Evolutionary conservation across 73 alveolate genomes (phyloP).

Genomic region (Paramecium octaurelia): DNA sequence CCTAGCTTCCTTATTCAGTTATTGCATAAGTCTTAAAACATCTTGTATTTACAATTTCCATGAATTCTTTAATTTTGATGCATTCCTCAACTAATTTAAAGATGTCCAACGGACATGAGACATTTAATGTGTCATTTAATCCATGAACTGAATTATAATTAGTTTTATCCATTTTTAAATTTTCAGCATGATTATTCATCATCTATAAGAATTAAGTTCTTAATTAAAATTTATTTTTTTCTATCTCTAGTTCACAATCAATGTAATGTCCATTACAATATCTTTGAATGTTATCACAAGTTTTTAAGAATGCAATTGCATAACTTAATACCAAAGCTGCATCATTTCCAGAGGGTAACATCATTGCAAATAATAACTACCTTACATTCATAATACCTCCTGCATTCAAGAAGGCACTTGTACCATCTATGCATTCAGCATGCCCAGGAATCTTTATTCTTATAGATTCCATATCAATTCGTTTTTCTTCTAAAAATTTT

Average conservation of each 20-base stretch:
- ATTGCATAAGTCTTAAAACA: slow-evolving; percentile 52
- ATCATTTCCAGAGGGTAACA: slow-evolving; percentile 86
- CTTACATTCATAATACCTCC: slow-evolving; percentile 59
- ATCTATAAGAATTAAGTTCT: slow-evolving; percentile 50
- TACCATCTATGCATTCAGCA: slow-evolving; percentile 74
- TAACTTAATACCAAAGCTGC: slow-evolving; percentile 72
- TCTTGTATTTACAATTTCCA: slow-evolving; percentile 72
- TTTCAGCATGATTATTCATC: slow-evolving; percentile 68
- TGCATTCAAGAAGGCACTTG: slow-evolving; percentile 68
- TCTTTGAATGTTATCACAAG: slow-evolving; percentile 19
- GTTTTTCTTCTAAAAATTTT: slow-evolving; percentile 52
- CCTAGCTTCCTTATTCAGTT: slow-evolving; percentile 38
- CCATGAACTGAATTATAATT: slow-evolving; percentile 73
- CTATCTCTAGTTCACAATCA: slow-evolving; percentile 10
- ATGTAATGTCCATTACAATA: background rate
- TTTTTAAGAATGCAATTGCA: slow-evolving; percentile 46
- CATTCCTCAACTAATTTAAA: slow-evolving; percentile 33
- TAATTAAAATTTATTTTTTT: slow-evolving; percentile 11
- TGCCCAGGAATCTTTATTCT: slow-evolving; percentile 64
- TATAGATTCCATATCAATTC: slow-evolving; percentile 57
- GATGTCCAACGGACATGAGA: slow-evolving; percentile 24
- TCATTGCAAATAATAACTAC: slow-evolving; percentile 72
- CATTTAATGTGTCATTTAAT: slow-evolving; percentile 49
- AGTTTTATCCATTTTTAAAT: slow-evolving; percentile 63
- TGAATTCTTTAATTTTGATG: background rate